Conservation (phyloP, 768 basidiomycete genomes). For the Favolaschia claudopus region DNA sequence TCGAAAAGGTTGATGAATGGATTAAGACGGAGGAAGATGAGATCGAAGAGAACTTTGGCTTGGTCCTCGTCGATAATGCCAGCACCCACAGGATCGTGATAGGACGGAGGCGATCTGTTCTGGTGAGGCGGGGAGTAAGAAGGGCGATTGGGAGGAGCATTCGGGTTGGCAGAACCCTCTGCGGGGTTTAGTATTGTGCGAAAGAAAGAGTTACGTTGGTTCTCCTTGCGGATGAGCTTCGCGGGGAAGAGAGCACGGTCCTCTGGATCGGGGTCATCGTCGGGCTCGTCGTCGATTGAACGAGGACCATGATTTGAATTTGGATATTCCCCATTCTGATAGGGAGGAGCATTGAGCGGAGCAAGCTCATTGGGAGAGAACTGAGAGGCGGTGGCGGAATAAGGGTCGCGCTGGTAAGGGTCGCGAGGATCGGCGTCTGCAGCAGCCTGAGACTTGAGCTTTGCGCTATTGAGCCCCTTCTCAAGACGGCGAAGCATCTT, state of each 20-base stretch:
- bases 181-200: slow-evolving; percentile 83
- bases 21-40: slow-evolving; percentile 84
- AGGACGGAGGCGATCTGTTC: slow-evolving; percentile 41
- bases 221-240: slow-evolving; percentile 76
- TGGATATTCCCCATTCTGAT: slow-evolving; percentile 45
- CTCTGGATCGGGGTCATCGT: slow-evolving; percentile 65
- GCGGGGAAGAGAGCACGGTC: slow-evolving; percentile 77
- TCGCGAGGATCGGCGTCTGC: slow-evolving; percentile 40
- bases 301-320: slow-evolving; percentile 46
- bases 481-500: slow-evolving; percentile 89
- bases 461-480: slow-evolving; percentile 80
- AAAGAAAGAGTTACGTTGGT: slow-evolving; percentile 79
- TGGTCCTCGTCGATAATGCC: slow-evolving; percentile 76
- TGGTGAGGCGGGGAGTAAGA: slow-evolving; percentile 45
- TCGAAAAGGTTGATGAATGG: slow-evolving; percentile 92
- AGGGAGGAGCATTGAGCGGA: slow-evolving; percentile 52
- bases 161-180: slow-evolving; percentile 49
- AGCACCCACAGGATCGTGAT: slow-evolving; percentile 70
- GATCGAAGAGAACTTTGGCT: slow-evolving; percentile 77
- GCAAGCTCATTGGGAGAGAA: slow-evolving; percentile 57
- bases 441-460: slow-evolving; percentile 67
- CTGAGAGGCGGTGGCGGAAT: slow-evolving; percentile 36
- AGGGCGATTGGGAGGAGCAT: slow-evolving; percentile 43
- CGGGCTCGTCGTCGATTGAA: slow-evolving; percentile 67
- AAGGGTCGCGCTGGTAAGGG: slow-evolving; percentile 42